Base-by-base conservation (phyloP, 148 eudicot species). In the Polygonum maritimum region DNA sequence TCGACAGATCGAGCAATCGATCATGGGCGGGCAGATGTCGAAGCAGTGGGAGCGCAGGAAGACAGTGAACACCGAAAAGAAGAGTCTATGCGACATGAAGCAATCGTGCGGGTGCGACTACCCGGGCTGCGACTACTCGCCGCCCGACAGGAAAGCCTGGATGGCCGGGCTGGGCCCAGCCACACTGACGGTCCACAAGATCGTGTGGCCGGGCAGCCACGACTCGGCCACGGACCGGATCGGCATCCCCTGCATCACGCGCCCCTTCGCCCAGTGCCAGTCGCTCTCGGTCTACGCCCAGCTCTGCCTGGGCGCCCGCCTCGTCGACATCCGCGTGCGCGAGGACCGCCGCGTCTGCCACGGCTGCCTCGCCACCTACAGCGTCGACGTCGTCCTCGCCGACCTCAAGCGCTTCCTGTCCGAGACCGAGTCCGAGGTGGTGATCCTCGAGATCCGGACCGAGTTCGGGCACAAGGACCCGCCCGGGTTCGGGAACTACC, bases 191-290 rank as follows among this genome's bases (percentile, higher is more conserved):
- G 21, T 92, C 14, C 86, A 88, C 84, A 80, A 90, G 81, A 90
- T 95, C 51, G 89, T 90, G 0, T 95, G 97, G 97, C 96, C 97
- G 0, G 97, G 98, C 0, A 95, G 96, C 21, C 98, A 95, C 51
- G 92, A 95, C 74, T 95, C 97, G 1, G 98, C 97, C 31, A 92
- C 98, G 41, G 81, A 95, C 86, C 63, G 82, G 79, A 95, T 90
- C 69, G 97, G 98, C 12, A 83, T 92, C 73, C 96, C 89, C 10
- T 73, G 78, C 71, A 80, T 95, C 48, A 65, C 96, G 15, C 86
- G 97, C 38, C 98, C 96, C 5, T 95, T 95, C 67, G 97, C 98
- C 38, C 97, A 89, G 62, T 95, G 97, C 76, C 98, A 95, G 71
- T 87, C 96, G 45, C 70, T 90, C 77, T 90, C 96, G 16, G 83